These are phyloP conservation scores for Pestalotiopsis sp. DNA, from an alignment of 2,329 filamentous ascomycete species.

Conservation along the genomic window DNA sequence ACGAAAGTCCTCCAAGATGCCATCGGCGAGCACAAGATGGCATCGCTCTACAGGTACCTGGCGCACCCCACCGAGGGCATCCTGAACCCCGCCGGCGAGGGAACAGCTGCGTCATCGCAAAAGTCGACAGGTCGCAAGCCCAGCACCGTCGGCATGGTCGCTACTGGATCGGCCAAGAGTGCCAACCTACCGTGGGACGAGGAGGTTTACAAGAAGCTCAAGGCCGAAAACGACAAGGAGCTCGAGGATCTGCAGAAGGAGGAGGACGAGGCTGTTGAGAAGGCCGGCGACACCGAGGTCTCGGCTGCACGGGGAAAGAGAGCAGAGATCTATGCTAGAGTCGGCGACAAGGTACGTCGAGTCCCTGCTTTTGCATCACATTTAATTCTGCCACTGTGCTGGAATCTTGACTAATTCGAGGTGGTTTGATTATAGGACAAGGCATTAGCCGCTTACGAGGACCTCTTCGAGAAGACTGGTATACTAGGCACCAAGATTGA, in stretches of 20 bases:
- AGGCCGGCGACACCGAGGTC: slow-evolving; percentile 94
- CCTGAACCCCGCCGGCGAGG: slow-evolving; percentile 76
- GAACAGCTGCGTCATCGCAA: slow-evolving; percentile 45
- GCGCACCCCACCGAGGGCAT: slow-evolving; percentile 82
- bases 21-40: slow-evolving; percentile 84
- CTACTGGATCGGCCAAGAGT: slow-evolving; percentile 67
- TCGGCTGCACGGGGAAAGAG: slow-evolving; percentile 90
- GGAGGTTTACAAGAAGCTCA: slow-evolving; percentile 75
- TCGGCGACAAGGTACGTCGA: slow-evolving; percentile 83
- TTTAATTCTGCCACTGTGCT: not conserved
- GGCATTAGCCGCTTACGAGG: slow-evolving; percentile 89
- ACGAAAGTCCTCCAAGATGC: slow-evolving; percentile 79
- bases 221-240: slow-evolving; percentile 78
- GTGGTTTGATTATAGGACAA: slow-evolving; percentile 69
- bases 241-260: slow-evolving; percentile 79
- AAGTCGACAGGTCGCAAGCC: slow-evolving; percentile 69
- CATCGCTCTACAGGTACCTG: slow-evolving; percentile 82
- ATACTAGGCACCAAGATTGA: slow-evolving; percentile 97
- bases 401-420: slow-evolving; percentile 16
- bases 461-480: slow-evolving; percentile 94
- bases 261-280: slow-evolving; percentile 92
- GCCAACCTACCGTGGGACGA: slow-evolving; percentile 89
- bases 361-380: not conserved
- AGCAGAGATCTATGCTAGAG: slow-evolving; percentile 93
- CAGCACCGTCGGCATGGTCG: slow-evolving; percentile 74